Evolutionary conservation across 495 filamentous ascomycete genomes (phyloP), one percentile per base, ranked within the genome.

Genomic region (Penicillium angulare): DNA sequence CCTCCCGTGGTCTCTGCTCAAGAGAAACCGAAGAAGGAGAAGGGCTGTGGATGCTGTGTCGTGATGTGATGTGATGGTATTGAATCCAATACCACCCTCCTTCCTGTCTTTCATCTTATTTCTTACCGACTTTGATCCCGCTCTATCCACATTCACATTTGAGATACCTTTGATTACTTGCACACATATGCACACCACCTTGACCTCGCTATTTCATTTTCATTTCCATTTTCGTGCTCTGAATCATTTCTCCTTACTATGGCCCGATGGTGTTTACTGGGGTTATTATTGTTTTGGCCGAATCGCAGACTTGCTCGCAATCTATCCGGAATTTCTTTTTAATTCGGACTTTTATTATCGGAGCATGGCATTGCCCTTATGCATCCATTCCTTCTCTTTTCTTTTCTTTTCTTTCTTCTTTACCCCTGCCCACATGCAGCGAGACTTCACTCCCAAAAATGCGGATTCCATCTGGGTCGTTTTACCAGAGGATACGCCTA

Each of bases 51-150:
- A 40, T 79, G 78, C 44, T 81, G 78, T 55, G 66, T 79, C 40
- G 70, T 81, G 42, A 81, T 81, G 77, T 81, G 62, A 74, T 52
- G n/a, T n/a, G n/a, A n/a, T n/a, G n/a, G n/a, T n/a, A n/a, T n/a
- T n/a, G 47, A 24, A 43, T 24, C 22, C 17, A 3, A 41, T 48
- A 40, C 18, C n/a, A 24, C 29, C 32, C 13, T 41, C 9, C 24
- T 43, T 32, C 15, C 34, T 41, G 7, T 20, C 43, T 21, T 40
- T 36, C 39, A 27, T n/a, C 34, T 22, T 21, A 7, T 13, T 24
- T 27, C 16, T 50, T n/a, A 31, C 33, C 24, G 33, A 27, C n/a
- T 10, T 24, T 3, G 15, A 20, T 50, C 24, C 16, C 33, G 17
- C 20, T 35, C 27, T 38, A 15, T 20, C 23, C 43, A 20, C 52